Base-by-base conservation (phyloP, 164 flowering plant genomes). In the Liquidambar formosana region DNA sequence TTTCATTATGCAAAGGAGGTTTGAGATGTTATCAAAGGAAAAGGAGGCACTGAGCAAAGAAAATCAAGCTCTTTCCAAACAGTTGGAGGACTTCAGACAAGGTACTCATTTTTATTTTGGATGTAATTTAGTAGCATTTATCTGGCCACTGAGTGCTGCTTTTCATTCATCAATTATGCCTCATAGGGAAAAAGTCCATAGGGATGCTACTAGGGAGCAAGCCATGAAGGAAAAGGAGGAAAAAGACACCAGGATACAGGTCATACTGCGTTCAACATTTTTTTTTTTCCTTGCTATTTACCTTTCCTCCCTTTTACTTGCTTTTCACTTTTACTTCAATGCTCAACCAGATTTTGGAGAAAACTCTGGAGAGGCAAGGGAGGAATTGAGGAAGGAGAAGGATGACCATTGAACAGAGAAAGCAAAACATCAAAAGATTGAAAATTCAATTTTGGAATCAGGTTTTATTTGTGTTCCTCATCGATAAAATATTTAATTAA, bases 221-320 rank as follows among this genome's bases (percentile, higher is more conserved):
- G 84, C 83, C 38, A 71, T 83, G 75, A 87, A 82, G 76, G 91
- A 87, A 54, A 88, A 84, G 70, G 86, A 86, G 66, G 95, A 90
- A 75, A 93, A 89, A 75, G 96, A 92, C 16, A 73, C 89, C 15
- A 81, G 86, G 63, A 85, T 91, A 65, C 97, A 91, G 89, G 96
- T 66, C 27, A 28, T 23, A 13, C 1, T 59, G n/a, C 8, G 5
- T 22, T 13, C 14, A 11, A 23, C 11, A 3, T 4, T 43, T 27
- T 13, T 19, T 48, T 26, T 60, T 10, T 18, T 5, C 60, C 23
- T 11, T 57, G 9, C 48, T 56, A 5, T 48, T n/a, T 62, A 41
- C 18, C 5, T 19, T 19, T 63, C 19, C 66, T 38, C 14, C 5
- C 14, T 16, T 57, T 68, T 44, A 43, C 8, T 48, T 22, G 9